Conservation (phyloP, 1,284 basidiomycete genomes). For the Uromyces viciae-fabae region DNA sequence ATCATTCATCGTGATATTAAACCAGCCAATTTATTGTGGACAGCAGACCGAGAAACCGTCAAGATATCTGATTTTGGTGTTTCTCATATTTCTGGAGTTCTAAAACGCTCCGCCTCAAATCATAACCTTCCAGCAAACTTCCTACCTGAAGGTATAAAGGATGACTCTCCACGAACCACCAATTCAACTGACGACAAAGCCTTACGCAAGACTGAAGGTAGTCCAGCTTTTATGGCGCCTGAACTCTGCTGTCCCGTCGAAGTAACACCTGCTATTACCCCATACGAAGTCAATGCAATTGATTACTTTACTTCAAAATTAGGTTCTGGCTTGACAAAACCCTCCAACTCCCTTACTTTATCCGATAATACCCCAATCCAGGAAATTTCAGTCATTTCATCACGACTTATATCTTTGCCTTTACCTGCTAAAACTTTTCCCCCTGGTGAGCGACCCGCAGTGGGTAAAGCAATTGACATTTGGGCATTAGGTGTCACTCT, state of each 20-base stretch:
- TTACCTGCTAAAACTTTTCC: constrained; percentile 25
- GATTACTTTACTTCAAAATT: constrained; percentile 33
- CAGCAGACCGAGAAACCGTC: constrained; percentile 69
- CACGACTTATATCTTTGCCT: constrained; percentile 32
- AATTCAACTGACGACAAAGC: constrained; percentile 73
- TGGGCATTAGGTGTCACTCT: constrained; percentile 98
- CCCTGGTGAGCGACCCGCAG: constrained; percentile 62
- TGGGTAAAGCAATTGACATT: constrained; percentile 95
- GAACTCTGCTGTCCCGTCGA: constrained; percentile 70
- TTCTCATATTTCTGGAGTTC: constrained; percentile 85
- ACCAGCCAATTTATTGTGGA: constrained; percentile 92
- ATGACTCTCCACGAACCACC: constrained; percentile 49
- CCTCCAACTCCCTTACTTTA: constrained; percentile 49
- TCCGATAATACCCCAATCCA: constrained; percentile 8
- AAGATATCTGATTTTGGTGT: constrained; percentile 99
- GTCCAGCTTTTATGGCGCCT: constrained; percentile 94
- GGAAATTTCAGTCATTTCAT: background rate
- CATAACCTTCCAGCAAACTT: constrained; percentile 31
- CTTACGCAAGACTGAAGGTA: constrained; percentile 87
- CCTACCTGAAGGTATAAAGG: background rate
- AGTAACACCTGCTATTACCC: constrained; percentile 49
- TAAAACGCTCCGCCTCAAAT: constrained; percentile 59
- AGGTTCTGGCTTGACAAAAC: constrained; percentile 18
- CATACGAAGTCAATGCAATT: constrained; percentile 37
- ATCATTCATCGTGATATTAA: constrained; percentile 99